Evolutionary conservation across 768 basidiomycete species (phyloP).

Genomic region (Calvatia gigantea): DNA sequence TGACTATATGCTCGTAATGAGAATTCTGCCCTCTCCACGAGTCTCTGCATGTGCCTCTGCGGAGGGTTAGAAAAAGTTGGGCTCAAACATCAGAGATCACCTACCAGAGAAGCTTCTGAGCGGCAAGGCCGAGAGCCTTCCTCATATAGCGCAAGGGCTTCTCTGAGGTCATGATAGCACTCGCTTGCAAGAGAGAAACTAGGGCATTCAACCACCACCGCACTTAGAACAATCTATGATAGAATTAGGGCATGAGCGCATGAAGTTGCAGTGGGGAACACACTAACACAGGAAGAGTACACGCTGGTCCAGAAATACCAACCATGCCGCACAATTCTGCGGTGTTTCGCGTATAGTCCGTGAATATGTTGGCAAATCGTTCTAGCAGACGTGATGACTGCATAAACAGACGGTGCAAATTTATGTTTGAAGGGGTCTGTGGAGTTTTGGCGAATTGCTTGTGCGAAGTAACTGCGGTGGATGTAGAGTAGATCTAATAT

Average conservation of each 20-base stretch:
- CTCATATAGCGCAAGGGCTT: constrained; percentile 36
- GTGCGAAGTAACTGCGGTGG: constrained; percentile 47
- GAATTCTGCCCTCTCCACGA: constrained; percentile 10
- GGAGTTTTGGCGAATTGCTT: constrained; percentile 38
- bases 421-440: constrained; percentile 41
- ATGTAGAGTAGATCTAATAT: constrained; percentile 39
- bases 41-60: constrained; percentile 8
- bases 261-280: background rate
- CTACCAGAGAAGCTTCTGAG: constrained; percentile 13
- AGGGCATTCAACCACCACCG: constrained; percentile 43
- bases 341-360: constrained; percentile 35
- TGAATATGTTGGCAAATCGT: constrained; percentile 37
- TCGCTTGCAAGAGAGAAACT: constrained; percentile 36
- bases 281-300: constrained; percentile 47
- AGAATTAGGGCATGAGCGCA: constrained; percentile 12
- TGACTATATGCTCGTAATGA: background rate
- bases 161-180: constrained; percentile 36
- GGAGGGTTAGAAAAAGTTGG: background rate
- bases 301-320: constrained; percentile 54
- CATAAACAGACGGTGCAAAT: constrained; percentile 43
- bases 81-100: background rate
- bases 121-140: constrained; percentile 31
- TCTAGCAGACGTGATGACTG: constrained; percentile 37
- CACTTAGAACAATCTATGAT: constrained; percentile 42
- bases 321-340: constrained; percentile 25